Evolutionary conservation across 306 rosid species (phyloP), one percentile per base, ranked within the genome.

Genomic region (Sicyos baderoa): DNA sequence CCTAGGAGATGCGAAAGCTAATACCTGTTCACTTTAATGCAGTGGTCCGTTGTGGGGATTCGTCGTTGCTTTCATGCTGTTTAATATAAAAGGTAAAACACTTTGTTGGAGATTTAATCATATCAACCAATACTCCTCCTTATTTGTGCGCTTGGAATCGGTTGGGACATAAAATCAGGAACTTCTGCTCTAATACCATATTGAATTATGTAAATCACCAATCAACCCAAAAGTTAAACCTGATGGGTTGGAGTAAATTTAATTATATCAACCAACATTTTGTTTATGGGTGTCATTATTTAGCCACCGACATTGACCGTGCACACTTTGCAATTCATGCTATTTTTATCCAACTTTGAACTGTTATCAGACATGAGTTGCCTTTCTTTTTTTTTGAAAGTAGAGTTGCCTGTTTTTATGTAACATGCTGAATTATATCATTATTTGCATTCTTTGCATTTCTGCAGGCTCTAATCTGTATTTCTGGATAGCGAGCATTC

Each of bases 1-100:
- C 18, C 4, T 17, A 37, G 32, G 35, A 65, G 48, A 11, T 44
- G 48, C 6, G 71, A 19, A 22, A 66, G 55, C 55, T 48, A 23
- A 66, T 40, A 40, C 22, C 22, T 22, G 21, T 48, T 67, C 56
- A 25, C 57, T 79, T 62, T 75, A 54, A 68, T 86, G 84, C 87
- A 93, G 99, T 45, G 96, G 85, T 63, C 95, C 79, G 6, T 82
- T 93, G 35, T 93, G 99, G 99, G 99, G 97, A 84, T 93, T 93
- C 54, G 99, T 93, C 44, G 94, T 93, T 29, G 91, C 85, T 54
- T 93, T 93, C 84, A 84, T 93, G 94, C 91, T 93, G 79, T 90
- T 93, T 75, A 88, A 93, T 54, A 75, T 93, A 66, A 90, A 88
- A 84, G 99, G 99, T 93, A 87, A 45, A 29, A 37, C 60, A 19